Percentiles rank a stretch among this genome's conserved stretches.
Evolutionary conservation across 2,329 filamentous ascomycete species (phyloP).

Genomic region (Penicillium thymicola): DNA sequence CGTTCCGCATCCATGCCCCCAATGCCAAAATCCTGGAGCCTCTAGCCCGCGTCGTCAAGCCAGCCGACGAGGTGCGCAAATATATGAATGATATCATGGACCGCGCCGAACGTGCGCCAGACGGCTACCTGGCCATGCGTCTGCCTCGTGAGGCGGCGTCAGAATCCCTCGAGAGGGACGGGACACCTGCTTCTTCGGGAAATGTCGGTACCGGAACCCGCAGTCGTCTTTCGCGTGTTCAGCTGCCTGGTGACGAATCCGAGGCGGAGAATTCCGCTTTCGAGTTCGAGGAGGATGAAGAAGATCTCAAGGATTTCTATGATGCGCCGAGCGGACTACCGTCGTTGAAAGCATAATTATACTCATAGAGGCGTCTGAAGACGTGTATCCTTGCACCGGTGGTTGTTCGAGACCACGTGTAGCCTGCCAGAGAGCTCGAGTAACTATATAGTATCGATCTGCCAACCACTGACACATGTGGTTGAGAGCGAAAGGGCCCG

Average conservation of each 20-base stretch:
- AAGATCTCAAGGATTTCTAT: conserved; percentile 42
- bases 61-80: conserved; percentile 51
- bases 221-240: conserved; percentile 24
- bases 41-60: conserved; percentile 55
- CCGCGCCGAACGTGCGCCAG: conserved; percentile 53
- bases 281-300: conserved; percentile 25
- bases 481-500: neutral
- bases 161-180: conserved; percentile 30
- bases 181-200: conserved; percentile 19
- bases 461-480: neutral
- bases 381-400: neutral
- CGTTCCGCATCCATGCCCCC: conserved; percentile 55
- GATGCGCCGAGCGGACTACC: conserved; percentile 37
- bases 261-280: conserved; percentile 22
- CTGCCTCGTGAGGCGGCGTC: conserved; percentile 46
- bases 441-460: neutral
- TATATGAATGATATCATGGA: conserved; percentile 59
- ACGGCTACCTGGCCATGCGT: conserved; percentile 54
- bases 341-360: conserved; percentile 25
- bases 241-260: conserved; percentile 27
- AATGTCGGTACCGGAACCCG: conserved; percentile 13
- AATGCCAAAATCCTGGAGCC: conserved; percentile 54
- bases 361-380: neutral
- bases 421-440: neutral
- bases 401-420: too few species aligned